Conservation (phyloP, 2,329 filamentous ascomycete genomes). For the Diaporthe nobilis region DNA sequence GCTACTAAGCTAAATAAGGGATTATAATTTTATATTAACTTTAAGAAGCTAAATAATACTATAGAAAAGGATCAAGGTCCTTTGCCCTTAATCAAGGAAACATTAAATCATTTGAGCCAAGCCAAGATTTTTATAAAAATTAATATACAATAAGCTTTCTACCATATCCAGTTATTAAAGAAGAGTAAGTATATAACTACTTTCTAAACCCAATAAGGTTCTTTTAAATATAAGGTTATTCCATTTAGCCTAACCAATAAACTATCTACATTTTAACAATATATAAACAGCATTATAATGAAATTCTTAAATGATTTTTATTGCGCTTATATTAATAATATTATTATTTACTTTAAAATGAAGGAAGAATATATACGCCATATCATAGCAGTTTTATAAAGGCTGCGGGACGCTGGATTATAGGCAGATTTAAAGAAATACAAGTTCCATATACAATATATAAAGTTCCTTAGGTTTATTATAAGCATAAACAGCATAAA, state of each 20-base stretch:
- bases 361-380: neutral
- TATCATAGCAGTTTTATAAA: neutral
- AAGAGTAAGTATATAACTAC: neutral
- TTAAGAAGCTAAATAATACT: too few species aligned
- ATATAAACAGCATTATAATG: slow-evolving; percentile 36
- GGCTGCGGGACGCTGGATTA: neutral
- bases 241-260: neutral
- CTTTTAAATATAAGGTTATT: neutral
- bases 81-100: too few species aligned
- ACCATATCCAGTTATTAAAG: neutral
- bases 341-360: slow-evolving; percentile 22
- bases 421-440: neutral
- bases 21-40: too few species aligned
- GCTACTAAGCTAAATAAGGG: too few species aligned
- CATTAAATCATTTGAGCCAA: too few species aligned
- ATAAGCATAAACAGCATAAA: neutral
- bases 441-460: neutral
- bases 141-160: neutral
- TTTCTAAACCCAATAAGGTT: neutral
- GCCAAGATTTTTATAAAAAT: too few species aligned
- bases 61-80: too few species aligned
- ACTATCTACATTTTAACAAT: slow-evolving; percentile 41
- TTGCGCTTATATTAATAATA: neutral
- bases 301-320: neutral
- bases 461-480: neutral